Base-by-base conservation (phyloP, 352 stramenopile species). In the Phytophthora pinifolia region DNA sequence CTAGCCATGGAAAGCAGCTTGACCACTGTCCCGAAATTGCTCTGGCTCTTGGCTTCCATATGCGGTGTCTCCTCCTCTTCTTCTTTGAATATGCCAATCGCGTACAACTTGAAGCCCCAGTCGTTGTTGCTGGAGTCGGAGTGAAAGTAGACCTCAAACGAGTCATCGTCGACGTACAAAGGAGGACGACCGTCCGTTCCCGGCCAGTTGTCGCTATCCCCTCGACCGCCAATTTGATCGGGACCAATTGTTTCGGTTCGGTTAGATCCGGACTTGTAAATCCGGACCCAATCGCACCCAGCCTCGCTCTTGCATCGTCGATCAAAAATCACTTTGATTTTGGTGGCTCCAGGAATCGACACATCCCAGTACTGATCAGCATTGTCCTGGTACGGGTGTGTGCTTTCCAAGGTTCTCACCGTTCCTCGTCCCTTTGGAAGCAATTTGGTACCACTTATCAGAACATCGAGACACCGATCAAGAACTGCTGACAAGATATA, bases 61-160 rank as follows among this genome's bases (percentile, higher is more conserved):
- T 12, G 18, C 20, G 27, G 13, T 8, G 38, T 9, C 9, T n/a
- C 22, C 22, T 27, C 43, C 43, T 58, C 52, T 45, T 56, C 71
- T 3, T 70, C 59, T n/a, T 77, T 65, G 37, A 86, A 86, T 15
- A 89, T 64, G 3, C 82, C 83, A 25, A 88, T 65, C 10, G 82
- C 86, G 34, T 76, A 94, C 2, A 97, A 62, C 43, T 92, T 93
- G 56, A 90, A 96, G 0, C 89, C 89, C 89, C 89, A 97, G 54
- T 97, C 86, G 33, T 88, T 91, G n/a, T 83, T 77, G 14, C 70
- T 88, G 1, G 65, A 72, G 50, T 96, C 83, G 1, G 83, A 91
- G 54, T 94, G 81, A 42, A 96, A 96, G 43, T 91, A 78, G 1
- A 86, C 82, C 46, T 93, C 80, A 53, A 90, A 86, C 10, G 63